phyloP scores from a whole-genome alignment of 768 basidiomycete genomes.

The Podaxis rugospora region DNA sequence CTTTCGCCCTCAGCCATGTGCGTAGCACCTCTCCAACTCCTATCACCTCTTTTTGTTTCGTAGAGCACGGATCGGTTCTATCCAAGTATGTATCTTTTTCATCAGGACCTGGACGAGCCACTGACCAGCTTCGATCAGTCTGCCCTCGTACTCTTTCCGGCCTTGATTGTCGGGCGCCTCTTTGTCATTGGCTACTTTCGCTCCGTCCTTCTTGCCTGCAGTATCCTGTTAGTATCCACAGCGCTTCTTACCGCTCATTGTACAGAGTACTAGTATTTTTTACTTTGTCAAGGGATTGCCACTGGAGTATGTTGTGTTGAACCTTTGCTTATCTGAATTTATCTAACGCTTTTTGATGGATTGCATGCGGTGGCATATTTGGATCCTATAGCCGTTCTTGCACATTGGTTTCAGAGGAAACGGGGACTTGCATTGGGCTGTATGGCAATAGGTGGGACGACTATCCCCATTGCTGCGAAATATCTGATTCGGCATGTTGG shows the following conservation, averaged over 20 bases:
- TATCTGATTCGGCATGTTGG: conserved; percentile 46
- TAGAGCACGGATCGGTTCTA: background rate
- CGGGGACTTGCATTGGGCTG: conserved; percentile 60
- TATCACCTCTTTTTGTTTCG: background rate
- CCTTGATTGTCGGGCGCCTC: conserved; percentile 39
- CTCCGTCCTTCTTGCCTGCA: conserved; percentile 32
- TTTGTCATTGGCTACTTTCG: conserved; percentile 71
- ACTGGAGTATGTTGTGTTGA: conserved; percentile 37
- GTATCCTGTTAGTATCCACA: too few relatives aligned
- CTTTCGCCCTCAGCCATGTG: conserved; percentile 19
- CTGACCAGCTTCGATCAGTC: conserved; percentile 35
- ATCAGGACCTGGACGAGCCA: background rate
- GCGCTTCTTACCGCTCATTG: conserved; percentile 58
- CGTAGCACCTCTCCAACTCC: conserved; percentile 15
- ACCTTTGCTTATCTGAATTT: too few relatives aligned
- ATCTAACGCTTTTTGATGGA: conserved; percentile 9
- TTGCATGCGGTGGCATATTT: conserved; percentile 55
- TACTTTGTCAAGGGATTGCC: conserved; percentile 57
- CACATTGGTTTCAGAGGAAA: conserved; percentile 70
- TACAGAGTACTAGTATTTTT: conserved; percentile 58
- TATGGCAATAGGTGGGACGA: conserved; percentile 60
- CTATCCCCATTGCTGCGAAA: conserved; percentile 59
- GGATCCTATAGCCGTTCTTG: conserved; percentile 55
- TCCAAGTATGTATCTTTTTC: background rate
- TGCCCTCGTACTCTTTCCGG: conserved; percentile 56